These are phyloP conservation scores for Tinospora cordifolia DNA, from an alignment of 164 flowering plant genomes.

Conservation along the genomic window DNA sequence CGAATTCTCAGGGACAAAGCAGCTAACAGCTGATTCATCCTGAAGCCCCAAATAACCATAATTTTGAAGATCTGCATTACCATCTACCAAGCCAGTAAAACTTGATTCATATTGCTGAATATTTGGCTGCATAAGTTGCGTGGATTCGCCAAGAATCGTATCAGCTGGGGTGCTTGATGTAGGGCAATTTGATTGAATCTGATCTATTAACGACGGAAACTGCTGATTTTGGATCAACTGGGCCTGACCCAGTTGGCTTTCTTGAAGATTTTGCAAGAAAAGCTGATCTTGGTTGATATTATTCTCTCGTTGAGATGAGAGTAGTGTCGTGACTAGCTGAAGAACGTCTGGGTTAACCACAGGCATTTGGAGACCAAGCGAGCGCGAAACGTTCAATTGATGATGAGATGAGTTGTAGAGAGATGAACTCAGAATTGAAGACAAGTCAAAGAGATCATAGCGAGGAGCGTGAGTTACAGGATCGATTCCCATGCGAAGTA, in stretches of 20 bases:
- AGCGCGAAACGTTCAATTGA: conserved; percentile 37
- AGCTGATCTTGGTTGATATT: conserved; percentile 9
- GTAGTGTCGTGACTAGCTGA: conserved; percentile 40
- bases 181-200: conserved; percentile 22
- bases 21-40: conserved; percentile 21
- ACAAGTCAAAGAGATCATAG: conserved; percentile 69
- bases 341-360: conserved; percentile 54
- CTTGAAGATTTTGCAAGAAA: conserved; percentile 29
- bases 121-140: conserved; percentile 31
- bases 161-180: conserved; percentile 12
- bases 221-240: conserved; percentile 18
- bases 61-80: conserved; percentile 4
- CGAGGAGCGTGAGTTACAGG: conserved; percentile 85
- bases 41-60: conserved; percentile 16
- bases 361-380: conserved; percentile 40
- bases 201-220: conserved; percentile 18
- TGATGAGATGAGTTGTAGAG: conserved; percentile 36
- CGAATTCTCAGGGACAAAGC: conserved; percentile 21
- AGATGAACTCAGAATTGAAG: conserved; percentile 47
- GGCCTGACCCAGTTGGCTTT: conserved; percentile 17
- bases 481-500: conserved; percentile 83
- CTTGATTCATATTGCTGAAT: conserved; percentile 26
- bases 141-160: conserved; percentile 18
- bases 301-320: conserved; percentile 31
- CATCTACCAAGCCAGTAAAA: conserved; percentile 4